Evolutionary conservation across 345 rosid species (phyloP).

Genomic region (Salix exigua): DNA sequence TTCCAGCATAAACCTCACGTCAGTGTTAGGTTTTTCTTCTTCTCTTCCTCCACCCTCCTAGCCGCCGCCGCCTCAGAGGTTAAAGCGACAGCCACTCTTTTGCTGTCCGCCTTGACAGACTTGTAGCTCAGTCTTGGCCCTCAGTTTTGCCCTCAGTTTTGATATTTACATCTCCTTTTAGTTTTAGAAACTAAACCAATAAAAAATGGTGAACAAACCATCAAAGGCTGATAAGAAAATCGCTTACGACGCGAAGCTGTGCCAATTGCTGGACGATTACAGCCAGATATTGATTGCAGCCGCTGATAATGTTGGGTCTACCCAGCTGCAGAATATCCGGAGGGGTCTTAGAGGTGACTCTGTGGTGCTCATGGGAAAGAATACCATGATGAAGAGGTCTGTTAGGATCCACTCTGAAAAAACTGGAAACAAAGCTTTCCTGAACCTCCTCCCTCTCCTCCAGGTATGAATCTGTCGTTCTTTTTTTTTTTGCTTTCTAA

Average conservation of each 20-base stretch:
- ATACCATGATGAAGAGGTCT: constrained; percentile 95
- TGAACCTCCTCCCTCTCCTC: constrained; percentile 71
- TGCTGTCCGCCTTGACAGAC: constrained; percentile 65
- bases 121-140: constrained; percentile 52
- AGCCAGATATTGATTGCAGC: constrained; percentile 73
- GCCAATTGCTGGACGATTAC: constrained; percentile 71
- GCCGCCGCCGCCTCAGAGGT: constrained; percentile 32
- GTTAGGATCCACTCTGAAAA: constrained; percentile 71
- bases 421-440: constrained; percentile 55
- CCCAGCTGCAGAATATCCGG: constrained; percentile 86
- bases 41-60: not conserved
- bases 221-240: constrained; percentile 83
- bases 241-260: constrained; percentile 73
- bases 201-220: constrained; percentile 35
- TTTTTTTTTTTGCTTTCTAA: constrained; percentile 1
- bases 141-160: constrained; percentile 29
- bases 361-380: constrained; percentile 86
- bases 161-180: not conserved
- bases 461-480: constrained; percentile 26
- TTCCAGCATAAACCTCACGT: not conserved
- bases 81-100: constrained; percentile 52
- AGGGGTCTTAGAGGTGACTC: constrained; percentile 81
- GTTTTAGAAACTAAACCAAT: not conserved
- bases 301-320: constrained; percentile 91
- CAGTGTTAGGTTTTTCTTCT: not conserved